Conservation (phyloP, 495 filamentous ascomycete species). For the Penicillium egyptiacum region DNA sequence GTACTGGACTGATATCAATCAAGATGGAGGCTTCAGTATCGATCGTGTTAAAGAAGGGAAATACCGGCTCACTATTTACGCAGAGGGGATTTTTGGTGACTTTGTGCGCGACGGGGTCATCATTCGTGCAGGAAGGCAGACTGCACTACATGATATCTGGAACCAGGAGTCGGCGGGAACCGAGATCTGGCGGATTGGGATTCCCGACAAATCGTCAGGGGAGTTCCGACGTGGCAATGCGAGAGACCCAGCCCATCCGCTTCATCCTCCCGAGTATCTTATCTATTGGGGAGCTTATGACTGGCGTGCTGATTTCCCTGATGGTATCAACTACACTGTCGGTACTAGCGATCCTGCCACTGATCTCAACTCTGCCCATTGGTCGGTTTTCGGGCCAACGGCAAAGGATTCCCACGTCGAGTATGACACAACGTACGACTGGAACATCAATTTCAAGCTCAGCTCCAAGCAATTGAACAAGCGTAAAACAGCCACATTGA, state of each 20-base stretch:
- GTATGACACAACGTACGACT: constrained; percentile 46
- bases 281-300: constrained; percentile 58
- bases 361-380: constrained; percentile 57
- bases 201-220: constrained; percentile 54
- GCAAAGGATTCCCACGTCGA: constrained; percentile 40
- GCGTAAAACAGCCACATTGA: constrained; percentile 46
- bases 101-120: constrained; percentile 45
- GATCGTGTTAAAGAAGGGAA: constrained; percentile 49
- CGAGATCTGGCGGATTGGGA: constrained; percentile 57
- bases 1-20: constrained; percentile 56
- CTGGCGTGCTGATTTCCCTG: constrained; percentile 53
- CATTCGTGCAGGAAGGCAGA: constrained; percentile 36
- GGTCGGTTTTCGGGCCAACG: constrained; percentile 53
- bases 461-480: constrained; percentile 25
- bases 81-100: constrained; percentile 56
- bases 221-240: constrained; percentile 55
- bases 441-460: constrained; percentile 54
- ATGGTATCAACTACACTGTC: constrained; percentile 52
- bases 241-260: constrained; percentile 42
- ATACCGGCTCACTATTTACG: constrained; percentile 58
- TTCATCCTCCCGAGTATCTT: constrained; percentile 50
- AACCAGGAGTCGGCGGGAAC: constrained; percentile 48
- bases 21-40: constrained; percentile 47
- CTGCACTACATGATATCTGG: constrained; percentile 40
- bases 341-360: constrained; percentile 42